These are phyloP conservation scores for Oehlia diaphana DNA, from an alignment of 192 early-diverging fungal genomes.

Conservation along the genomic window DNA sequence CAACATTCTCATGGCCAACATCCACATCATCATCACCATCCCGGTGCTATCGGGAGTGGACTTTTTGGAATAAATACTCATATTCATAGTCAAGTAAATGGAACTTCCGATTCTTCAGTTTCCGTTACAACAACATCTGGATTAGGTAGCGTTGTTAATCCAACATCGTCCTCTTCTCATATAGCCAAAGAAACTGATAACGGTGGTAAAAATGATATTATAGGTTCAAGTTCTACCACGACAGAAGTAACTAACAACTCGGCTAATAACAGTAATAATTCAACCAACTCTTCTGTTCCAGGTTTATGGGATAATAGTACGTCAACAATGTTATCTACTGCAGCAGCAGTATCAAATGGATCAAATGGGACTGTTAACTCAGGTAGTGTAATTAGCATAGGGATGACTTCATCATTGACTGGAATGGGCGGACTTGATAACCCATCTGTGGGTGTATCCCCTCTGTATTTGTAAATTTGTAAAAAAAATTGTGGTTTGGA, in stretches of 20 bases:
- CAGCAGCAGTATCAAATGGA: background rate
- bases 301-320: conserved; percentile 18
- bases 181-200: conserved; percentile 6
- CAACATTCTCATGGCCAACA: conserved; percentile 28
- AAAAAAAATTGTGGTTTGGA: background rate
- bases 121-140: conserved; percentile 1
- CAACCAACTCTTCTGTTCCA: background rate
- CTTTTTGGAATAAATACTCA: conserved; percentile 14
- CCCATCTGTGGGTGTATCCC: background rate
- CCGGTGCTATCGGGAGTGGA: conserved; percentile 23
- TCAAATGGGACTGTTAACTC: background rate
- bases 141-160: background rate
- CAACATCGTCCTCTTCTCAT: background rate
- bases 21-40: conserved; percentile 30
- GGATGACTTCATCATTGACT: background rate
- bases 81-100: background rate
- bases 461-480: conserved; percentile 2
- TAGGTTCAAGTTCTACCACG: conserved; percentile 6
- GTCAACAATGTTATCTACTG: background rate
- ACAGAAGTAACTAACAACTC: conserved; percentile 6
- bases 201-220: background rate
- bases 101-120: background rate
- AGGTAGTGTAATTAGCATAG: conserved; percentile 6
- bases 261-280: background rate
- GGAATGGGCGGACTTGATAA: background rate